Evolutionary conservation across 805 yeast species (phyloP).

Genomic region (Yamadazyma sp.): DNA sequence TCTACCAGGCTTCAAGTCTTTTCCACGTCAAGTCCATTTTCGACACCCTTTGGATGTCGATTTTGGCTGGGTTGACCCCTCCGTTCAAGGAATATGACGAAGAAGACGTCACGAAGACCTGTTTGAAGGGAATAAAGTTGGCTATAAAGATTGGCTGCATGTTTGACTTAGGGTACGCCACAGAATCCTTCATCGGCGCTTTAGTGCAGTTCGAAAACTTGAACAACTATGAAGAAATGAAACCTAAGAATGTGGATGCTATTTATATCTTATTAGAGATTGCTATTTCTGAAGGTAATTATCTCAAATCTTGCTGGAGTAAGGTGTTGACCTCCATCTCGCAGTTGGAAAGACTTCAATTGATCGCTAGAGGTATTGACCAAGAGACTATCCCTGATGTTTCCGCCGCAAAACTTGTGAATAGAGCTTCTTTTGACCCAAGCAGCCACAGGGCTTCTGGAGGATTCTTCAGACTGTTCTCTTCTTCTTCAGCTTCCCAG

Average conservation of each 20-base stretch:
- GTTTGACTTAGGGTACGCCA: slow-evolving; percentile 80
- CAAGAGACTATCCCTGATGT: slow-evolving; percentile 86
- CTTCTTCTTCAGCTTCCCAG: slow-evolving; percentile 56
- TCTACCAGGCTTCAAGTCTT: slow-evolving; percentile 79
- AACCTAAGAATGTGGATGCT: slow-evolving; percentile 78
- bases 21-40: slow-evolving; percentile 92
- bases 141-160: slow-evolving; percentile 81
- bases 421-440: slow-evolving; percentile 49
- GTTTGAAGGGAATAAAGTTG: slow-evolving; percentile 83
- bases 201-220: slow-evolving; percentile 83
- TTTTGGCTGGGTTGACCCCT: slow-evolving; percentile 90
- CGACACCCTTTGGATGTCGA: slow-evolving; percentile 95
- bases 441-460: slow-evolving; percentile 38
- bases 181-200: slow-evolving; percentile 87
- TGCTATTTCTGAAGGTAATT: slow-evolving; percentile 78
- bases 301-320: slow-evolving; percentile 72
- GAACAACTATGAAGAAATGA: slow-evolving; percentile 75
- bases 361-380: slow-evolving; percentile 84
- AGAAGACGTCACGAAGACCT: slow-evolving; percentile 59
- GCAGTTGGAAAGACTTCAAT: slow-evolving; percentile 86
- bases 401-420: slow-evolving; percentile 67
- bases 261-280: slow-evolving; percentile 69
- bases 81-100: slow-evolving; percentile 90
- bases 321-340: slow-evolving; percentile 80
- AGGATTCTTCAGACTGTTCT: slow-evolving; percentile 58